Evolutionary conservation across 768 basidiomycete genomes (phyloP), one percentile per base, ranked within the genome.

Genomic region (Cantharellus cinnabarinus): DNA sequence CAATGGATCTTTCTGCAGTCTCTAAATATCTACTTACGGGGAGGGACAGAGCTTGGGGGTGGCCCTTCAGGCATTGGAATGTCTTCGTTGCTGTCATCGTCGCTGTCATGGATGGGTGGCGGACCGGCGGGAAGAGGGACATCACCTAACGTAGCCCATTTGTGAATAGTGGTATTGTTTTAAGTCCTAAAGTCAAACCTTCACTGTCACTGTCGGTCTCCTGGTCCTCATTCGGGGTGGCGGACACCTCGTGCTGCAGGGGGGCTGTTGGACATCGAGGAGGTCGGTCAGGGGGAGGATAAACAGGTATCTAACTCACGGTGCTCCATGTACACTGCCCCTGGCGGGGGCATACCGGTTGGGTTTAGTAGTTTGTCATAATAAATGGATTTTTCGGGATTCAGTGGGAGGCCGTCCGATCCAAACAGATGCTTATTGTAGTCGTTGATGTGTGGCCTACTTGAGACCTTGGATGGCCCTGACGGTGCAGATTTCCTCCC

Each of bases 341-440:
- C 94, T 7, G 93, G 94, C 48, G 93, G 93, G 20, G 93, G 81
- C 15, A 90, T 86, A 38, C 91, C 93, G 67, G 76, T 91, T 34
- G 90, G 89, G 67, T 98, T 98, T 79, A 93, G 82, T 48, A 90
- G 78, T 38, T 86, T 78, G 65, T 98, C 86, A 71, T 90, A 97
- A 69, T 94, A 97, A 41, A 93, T 74, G 70, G 86, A 89, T 63
- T 88, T 76, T 66, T 88, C 89, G n/a, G 91, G 91, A 71, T 90
- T 87, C 58, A 83, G 75, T 62, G 89, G 84, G 44, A 89, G 76
- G 5, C 91, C 91, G 65, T 84, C 79, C 68, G 85, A 84, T 65
- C 85, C 79, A 72, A 91, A 73, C 35, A 91, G 41, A 80, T 67
- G 55, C 63, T 37, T 10, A 10, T 35, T 10, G 10, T 10, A 38